Percentiles rank a stretch among this genome's conserved stretches.
Conservation (phyloP, 2,329 filamentous ascomycete genomes). For the Rosellinia necatrix region DNA sequence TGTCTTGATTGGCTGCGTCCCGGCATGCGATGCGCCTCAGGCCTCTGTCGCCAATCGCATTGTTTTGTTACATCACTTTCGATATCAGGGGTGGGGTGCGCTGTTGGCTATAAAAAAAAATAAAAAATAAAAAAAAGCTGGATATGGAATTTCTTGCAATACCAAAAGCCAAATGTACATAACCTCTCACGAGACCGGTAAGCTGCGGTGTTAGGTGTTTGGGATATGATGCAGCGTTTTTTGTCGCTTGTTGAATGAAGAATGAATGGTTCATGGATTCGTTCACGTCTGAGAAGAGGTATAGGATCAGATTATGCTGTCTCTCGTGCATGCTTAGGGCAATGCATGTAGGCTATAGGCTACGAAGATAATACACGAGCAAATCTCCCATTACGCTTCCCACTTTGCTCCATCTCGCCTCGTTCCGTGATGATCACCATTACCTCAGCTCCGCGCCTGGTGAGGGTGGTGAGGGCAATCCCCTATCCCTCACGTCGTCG, state of each 20-base stretch:
- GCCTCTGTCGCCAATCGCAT: neutral
- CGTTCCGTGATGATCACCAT: conserved; percentile 7
- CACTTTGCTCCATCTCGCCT: conserved; percentile 3
- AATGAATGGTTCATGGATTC: too few relatives aligned
- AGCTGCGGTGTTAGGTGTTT: conserved; percentile 11
- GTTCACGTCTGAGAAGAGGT: neutral
- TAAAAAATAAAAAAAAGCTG: neutral
- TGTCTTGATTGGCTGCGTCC: conserved; percentile 44
- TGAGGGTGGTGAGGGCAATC: conserved; percentile 20
- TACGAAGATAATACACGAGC: conserved; percentile 28
- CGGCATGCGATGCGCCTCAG: neutral
- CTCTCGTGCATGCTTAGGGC: neutral
- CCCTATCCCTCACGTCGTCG: conserved; percentile 14
- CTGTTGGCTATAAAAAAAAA: neutral
- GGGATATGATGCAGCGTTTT: conserved; percentile 2
- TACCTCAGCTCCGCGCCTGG: neutral
- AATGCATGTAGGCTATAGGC: conserved; percentile 15
- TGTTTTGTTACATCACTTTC: neutral
- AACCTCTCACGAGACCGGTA: conserved; percentile 8
- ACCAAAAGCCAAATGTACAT: conserved; percentile 7
- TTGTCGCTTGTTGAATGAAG: neutral
- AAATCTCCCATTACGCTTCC: conserved; percentile 12
- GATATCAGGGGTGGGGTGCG: neutral
- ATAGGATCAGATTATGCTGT: neutral
- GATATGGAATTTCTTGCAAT: conserved; percentile 2